These are phyloP conservation scores for Hippophae gyantsensis DNA, from an alignment of 306 rosid genomes.

Conservation along the genomic window DNA sequence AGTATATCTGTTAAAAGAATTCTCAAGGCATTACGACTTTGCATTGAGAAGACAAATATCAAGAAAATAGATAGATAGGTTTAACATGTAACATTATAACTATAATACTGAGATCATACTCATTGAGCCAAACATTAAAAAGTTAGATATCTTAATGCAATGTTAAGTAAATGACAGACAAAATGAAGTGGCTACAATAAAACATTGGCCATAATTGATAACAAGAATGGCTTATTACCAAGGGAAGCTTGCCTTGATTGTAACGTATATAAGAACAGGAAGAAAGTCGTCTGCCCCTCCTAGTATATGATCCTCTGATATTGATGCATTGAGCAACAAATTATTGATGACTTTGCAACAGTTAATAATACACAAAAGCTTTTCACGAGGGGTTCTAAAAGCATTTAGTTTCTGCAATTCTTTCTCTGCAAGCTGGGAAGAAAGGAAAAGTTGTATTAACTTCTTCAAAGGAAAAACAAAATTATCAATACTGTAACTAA, in stretches of 20 bases:
- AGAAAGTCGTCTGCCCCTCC: constrained; percentile 78
- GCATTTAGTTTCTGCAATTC: constrained; percentile 57
- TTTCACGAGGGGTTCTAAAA: constrained; percentile 71
- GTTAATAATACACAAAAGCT: constrained; percentile 46
- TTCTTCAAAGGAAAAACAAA: background rate
- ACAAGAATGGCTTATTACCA: constrained; percentile 49
- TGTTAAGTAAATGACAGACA: background rate
- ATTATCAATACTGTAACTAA: background rate
- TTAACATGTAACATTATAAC: too few relatives aligned
- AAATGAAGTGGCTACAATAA: background rate
- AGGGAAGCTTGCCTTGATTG: constrained; percentile 76
- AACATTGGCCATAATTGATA: background rate
- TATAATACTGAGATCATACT: too few relatives aligned
- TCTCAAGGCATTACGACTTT: background rate
- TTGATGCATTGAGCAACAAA: constrained; percentile 52
- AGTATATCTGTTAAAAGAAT: background rate
- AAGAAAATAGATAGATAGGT: background rate
- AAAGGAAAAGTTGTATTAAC: background rate
- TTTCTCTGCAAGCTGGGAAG: constrained; percentile 55
- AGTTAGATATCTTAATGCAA: too few relatives aligned
- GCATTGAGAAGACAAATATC: background rate
- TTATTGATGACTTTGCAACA: constrained; percentile 71
- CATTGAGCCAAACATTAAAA: too few relatives aligned
- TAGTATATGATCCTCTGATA: constrained; percentile 47
- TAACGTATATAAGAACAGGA: constrained; percentile 64